Evolutionary conservation across 148 eudicot genomes (phyloP), one percentile per base, ranked within the genome.

Genomic region (Rhododendron vialii): DNA sequence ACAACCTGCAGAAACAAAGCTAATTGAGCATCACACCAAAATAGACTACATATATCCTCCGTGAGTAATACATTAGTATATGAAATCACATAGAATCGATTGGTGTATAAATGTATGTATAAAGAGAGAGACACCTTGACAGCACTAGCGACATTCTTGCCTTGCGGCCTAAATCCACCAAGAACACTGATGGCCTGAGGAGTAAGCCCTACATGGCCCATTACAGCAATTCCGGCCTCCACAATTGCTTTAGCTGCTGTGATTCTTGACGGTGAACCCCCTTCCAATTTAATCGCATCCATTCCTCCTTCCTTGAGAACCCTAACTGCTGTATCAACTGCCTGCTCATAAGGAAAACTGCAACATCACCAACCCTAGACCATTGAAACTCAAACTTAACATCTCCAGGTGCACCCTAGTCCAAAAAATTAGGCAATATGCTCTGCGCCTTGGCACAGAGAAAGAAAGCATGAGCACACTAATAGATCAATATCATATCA

Each of bases 151-250:
- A 92, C 90, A 83, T 92, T 95, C 91, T 88, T 94, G 51, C 99
- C 99, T 86, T 97, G 99, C 43, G 99, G 98, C 90, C 98, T 91
- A 89, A 97, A 97, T 84, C 99, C 99, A 67, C 98, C 99, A 84
- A 95, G 98, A 88, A 95, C 98, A 87, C 98, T 95, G 61, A 95
- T 95, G 48, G 99, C 98, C 82, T 97, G 98, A 82, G 99, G 99
- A 50, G 98, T 97, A 87, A 97, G 93, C 13, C 99, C 98, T 9
- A 95, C 98, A 86, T 97, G 99, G 24, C 99, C 98, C 82, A 97
- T 97, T 57, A 97, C 99, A 36, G 98, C 99, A 88, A 97, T 95
- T 65, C 99, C 99, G 41, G 99, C 96, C 84, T 95, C 98, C 82
- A 97, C 98, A 88, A 97, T 93, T 82, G 94, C 90, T 92, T 95